Conservation (phyloP, 2,329 filamentous ascomycete species). For the Cladorrhinum sp. region DNA sequence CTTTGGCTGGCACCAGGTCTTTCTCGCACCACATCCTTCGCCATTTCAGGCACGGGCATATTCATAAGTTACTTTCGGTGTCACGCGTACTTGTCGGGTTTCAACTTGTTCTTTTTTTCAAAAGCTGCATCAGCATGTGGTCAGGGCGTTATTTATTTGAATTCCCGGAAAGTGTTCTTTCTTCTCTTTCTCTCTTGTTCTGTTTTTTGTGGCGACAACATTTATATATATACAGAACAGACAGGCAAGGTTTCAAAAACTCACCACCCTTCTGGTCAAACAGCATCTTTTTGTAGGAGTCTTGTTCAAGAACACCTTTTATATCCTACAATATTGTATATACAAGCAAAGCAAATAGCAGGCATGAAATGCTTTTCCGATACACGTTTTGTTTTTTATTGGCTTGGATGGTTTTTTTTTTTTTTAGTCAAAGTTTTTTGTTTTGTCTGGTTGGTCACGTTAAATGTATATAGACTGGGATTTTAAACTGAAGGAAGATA, state of each 20-base stretch:
- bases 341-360: neutral
- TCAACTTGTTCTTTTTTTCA: neutral
- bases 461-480: neutral
- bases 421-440: neutral
- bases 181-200: neutral
- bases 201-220: neutral
- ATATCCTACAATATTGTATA: neutral
- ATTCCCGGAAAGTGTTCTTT: neutral
- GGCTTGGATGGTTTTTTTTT: neutral
- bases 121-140: constrained; percentile 1
- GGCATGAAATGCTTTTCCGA: neutral
- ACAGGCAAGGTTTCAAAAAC: neutral
- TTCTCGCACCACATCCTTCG: neutral
- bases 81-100: neutral
- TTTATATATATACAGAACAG: neutral
- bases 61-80: neutral
- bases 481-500: neutral
- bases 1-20: neutral
- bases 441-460: neutral
- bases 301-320: neutral
- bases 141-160: neutral
- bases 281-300: neutral
- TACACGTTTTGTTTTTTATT: neutral
- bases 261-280: too few species aligned
- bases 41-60: neutral